Conservation (phyloP, 768 basidiomycete species). For the Cantharellus anzutake region DNA sequence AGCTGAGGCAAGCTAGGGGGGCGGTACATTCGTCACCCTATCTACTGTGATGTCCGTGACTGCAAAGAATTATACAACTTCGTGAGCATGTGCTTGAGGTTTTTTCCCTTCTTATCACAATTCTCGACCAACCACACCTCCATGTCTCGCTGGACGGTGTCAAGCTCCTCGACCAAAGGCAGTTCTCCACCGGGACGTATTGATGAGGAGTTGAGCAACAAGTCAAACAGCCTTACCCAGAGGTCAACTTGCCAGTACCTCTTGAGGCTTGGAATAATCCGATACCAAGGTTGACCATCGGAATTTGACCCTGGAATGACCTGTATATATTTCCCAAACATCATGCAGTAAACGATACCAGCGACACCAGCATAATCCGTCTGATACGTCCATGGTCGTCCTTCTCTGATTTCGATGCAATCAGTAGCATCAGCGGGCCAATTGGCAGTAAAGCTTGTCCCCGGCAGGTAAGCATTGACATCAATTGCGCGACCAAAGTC, state of each 20-base stretch:
- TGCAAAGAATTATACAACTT: conserved; percentile 34
- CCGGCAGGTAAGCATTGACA: conserved; percentile 54
- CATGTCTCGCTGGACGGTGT: conserved; percentile 52
- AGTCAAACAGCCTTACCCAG: conserved; percentile 70
- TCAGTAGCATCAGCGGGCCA: conserved; percentile 83
- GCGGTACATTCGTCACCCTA: no score
- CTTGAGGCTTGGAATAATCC: conserved; percentile 61
- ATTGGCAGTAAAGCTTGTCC: conserved; percentile 68
- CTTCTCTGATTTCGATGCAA: conserved; percentile 77
- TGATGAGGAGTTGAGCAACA: conserved; percentile 65
- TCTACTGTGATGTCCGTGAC: neutral
- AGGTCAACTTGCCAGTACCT: conserved; percentile 89
- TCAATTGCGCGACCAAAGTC: conserved; percentile 97
- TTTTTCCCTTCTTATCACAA: conserved; percentile 29
- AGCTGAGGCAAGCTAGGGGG: no score
- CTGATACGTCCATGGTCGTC: conserved; percentile 80
- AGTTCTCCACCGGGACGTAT: conserved; percentile 37
- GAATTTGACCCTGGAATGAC: conserved; percentile 32
- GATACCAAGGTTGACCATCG: conserved; percentile 26
- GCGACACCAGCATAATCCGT: conserved; percentile 95
- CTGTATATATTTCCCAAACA: conserved; percentile 93
- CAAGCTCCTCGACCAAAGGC: conserved; percentile 56
- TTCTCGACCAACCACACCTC: conserved; percentile 73
- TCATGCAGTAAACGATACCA: conserved; percentile 84
- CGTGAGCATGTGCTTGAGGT: conserved; percentile 63